Evolutionary conservation across 2,329 filamentous ascomycete species (phyloP), one percentile per base, ranked within the genome.

Genomic region (Dryadomyces quercivorus): DNA sequence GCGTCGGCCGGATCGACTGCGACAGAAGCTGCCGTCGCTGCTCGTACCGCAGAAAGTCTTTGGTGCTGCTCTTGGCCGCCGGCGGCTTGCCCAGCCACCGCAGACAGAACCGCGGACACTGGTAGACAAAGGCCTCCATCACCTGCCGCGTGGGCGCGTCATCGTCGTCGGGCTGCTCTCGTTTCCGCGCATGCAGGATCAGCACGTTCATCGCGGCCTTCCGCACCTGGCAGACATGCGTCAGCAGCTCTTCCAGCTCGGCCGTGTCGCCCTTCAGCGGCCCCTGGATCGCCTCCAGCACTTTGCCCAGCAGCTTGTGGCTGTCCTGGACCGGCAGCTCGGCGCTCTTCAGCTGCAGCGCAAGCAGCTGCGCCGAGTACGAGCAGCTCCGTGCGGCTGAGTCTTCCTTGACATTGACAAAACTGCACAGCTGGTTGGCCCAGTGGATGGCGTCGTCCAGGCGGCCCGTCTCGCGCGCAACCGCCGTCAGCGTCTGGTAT

Each of bases 81-180:
- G 81, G 79, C 1, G 74, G 68, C 54, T 78, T 78, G 13, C 82
- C 82, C 2, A 85, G 68, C 78, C 82, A 85, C 48, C 81, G 73
- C 7, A 78, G 68, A 49, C 76, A 71, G 61, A 85, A 81, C 2
- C 80, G 74, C 13, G 82, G 81, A 57, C 80, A 76, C 53, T 79
- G 74, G 34, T 78, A 70, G 22, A 84, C 69, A 48, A 85, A 74
- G 0, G 72, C 69, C 59, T 82, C 78, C 8, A 83, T 70, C n/a
- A 75, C 69, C 1, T 62, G 61, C 34, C 62, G 60, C 63, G 61
- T 54, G 52, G 63, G 18, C 22, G 57, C 50, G 18, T 59, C 46
- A 46, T 15, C 20, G 7, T 22, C 9, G 10, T 5, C 13, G 47
- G 18, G 5, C 6, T 46, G 50, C 42, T 20, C 44, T 22, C 22